Evolutionary conservation across 441 rosid genomes (phyloP).

Genomic region (Gossypium lobatum): DNA sequence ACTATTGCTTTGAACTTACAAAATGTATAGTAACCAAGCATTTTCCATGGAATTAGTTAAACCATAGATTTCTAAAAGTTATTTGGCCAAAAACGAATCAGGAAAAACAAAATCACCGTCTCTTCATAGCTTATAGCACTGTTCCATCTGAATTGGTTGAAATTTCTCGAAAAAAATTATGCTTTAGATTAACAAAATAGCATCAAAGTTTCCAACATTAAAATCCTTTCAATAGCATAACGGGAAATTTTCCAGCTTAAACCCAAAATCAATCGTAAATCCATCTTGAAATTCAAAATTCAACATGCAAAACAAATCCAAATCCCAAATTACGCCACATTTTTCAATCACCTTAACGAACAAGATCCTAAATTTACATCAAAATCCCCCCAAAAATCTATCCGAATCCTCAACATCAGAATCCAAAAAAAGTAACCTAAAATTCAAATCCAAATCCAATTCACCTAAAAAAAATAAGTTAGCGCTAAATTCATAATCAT

Average conservation of each 20-base stretch:
- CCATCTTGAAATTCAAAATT: neutral
- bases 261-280: neutral
- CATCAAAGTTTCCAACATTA: neutral
- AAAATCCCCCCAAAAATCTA: neutral
- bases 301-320: neutral
- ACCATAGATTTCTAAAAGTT: neutral
- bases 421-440: neutral
- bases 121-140: neutral
- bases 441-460: constrained; percentile 5
- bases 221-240: neutral
- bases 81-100: neutral
- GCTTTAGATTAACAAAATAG: neutral
- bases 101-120: neutral
- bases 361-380: neutral
- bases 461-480: neutral
- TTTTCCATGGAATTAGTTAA: neutral
- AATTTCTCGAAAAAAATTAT: neutral
- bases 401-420: neutral
- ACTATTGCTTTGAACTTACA: neutral
- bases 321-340: neutral
- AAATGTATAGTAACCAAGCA: neutral
- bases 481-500: neutral
- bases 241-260: neutral
- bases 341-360: neutral
- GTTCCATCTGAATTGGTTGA: neutral